Percentiles rank a stretch among this genome's conserved stretches.
Conservation (phyloP, 2,329 filamentous ascomycete genomes). For the Phialophora chinensis region DNA sequence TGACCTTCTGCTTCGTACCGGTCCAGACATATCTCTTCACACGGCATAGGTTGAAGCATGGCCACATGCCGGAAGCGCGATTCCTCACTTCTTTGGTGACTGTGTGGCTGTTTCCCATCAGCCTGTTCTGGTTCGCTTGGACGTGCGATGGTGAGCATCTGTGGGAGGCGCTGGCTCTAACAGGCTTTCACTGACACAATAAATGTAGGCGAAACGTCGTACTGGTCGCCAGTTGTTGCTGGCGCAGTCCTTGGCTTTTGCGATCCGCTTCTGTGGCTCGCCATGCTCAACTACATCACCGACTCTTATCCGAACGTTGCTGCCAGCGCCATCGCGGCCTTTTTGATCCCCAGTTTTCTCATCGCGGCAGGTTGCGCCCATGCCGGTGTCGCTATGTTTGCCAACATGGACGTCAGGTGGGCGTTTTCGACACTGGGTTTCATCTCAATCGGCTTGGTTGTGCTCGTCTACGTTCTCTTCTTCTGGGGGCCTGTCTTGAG, state of each 20-base stretch:
- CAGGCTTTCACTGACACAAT: neutral
- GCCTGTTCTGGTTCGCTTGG: slow-evolving; percentile 53
- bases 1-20: slow-evolving; percentile 52
- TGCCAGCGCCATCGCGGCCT: slow-evolving; percentile 51
- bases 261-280: slow-evolving; percentile 53
- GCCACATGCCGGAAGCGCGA: slow-evolving; percentile 49
- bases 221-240: slow-evolving; percentile 51
- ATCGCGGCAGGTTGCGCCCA: slow-evolving; percentile 51
- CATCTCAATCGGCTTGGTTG: slow-evolving; percentile 49
- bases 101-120: slow-evolving; percentile 53
- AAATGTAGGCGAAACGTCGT: slow-evolving; percentile 40
- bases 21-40: slow-evolving; percentile 52
- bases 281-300: slow-evolving; percentile 53
- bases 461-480: slow-evolving; percentile 51
- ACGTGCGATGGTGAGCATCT: slow-evolving; percentile 46
- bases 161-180: neutral
- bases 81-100: slow-evolving; percentile 51
- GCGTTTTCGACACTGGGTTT: slow-evolving; percentile 52
- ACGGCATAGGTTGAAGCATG: slow-evolving; percentile 47
- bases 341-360: slow-evolving; percentile 52
- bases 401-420: slow-evolving; percentile 49
- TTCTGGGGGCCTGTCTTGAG: slow-evolving; percentile 49
- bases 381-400: slow-evolving; percentile 49
- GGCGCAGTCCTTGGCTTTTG: slow-evolving; percentile 50
- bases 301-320: slow-evolving; percentile 53